Base-by-base conservation (phyloP, 345 rosid genomes). In the Combretum micranthum region DNA sequence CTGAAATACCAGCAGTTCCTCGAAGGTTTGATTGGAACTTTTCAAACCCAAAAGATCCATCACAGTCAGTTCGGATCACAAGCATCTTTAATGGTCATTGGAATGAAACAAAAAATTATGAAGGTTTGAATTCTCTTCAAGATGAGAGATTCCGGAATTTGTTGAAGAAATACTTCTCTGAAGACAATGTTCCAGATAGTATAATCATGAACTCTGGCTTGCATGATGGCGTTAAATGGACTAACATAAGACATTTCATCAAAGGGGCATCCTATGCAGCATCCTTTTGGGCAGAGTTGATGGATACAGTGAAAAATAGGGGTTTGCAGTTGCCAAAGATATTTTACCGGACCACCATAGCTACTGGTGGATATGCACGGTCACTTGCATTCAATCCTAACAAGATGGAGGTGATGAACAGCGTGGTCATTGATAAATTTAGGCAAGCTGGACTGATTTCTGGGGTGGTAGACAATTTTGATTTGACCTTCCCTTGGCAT, bases 61-160 rank as follows among this genome's bases (percentile, higher is more conserved):
- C 96, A 26, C 84, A 89, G 54, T 71, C 77, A 0, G 90, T 93
- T 57, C 63, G 96, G 61, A 87, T 93, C 60, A 93, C 99, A 0
- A 93, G 97, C 75, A 89, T 93, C 60, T 93, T 87, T 72, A 93
- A 93, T 54, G 99, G 95, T 42, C 99, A 93, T 45, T 85, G 84
- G 83, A 93, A 93, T 56, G 97, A 67, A 46, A 80, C 99, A 0
- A 64, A 20, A 72, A 93, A 93, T 75, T 93, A 93, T 54, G 79
- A 72, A n/a, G 99, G 99, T 2, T 76, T 93, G 20, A 82, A 89
- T 70, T 93, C 99, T 7, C 83, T 89, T 72, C 60, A 26, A 25
- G 72, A 89, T 52, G 71, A 54, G 17, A 92, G 77, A 18, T 93
- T 76, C 60, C 74, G 87, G 79, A 71, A 72, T 12, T 60, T 93